phyloP scores from a whole-genome alignment of 1,284 basidiomycete genomes.

The Trichosporon ovoides region DNA sequence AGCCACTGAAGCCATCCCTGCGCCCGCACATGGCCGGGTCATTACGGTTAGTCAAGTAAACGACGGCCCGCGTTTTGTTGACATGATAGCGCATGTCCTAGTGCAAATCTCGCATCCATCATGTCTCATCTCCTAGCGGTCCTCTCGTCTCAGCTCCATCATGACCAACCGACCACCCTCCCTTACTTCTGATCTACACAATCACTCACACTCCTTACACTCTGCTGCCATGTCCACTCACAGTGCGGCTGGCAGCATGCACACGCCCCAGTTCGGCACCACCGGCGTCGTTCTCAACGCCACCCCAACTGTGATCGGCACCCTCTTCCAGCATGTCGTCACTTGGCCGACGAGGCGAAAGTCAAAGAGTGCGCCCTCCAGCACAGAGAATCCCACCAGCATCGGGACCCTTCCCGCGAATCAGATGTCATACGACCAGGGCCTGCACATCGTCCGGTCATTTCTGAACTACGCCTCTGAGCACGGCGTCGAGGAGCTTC shows the following conservation, averaged over 20 bases:
- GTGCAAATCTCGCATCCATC: too few species aligned
- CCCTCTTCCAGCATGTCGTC: conserved; percentile 40
- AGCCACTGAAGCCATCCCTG: too few species aligned
- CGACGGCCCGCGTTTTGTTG: too few species aligned
- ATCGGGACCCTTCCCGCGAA: conserved; percentile 29
- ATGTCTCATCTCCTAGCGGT: too few species aligned
- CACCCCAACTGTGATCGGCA: conserved; percentile 42
- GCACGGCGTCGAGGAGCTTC: conserved; percentile 48
- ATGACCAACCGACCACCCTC: too few species aligned
- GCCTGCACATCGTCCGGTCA: conserved; percentile 37
- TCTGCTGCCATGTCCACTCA: not conserved
- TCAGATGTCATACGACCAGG: conserved; percentile 45
- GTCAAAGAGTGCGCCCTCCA: conserved; percentile 3
- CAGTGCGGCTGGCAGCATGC: not conserved
- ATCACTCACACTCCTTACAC: too few species aligned
- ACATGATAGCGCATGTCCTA: too few species aligned
- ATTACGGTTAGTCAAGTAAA: too few species aligned
- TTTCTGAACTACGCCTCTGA: conserved; percentile 43
- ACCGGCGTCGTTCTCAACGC: conserved; percentile 36
- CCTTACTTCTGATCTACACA: too few species aligned
- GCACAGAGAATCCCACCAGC: not conserved
- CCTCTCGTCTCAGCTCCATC: too few species aligned
- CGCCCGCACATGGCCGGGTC: too few species aligned
- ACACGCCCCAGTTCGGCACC: conserved; percentile 5
- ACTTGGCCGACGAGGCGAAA: conserved; percentile 23